phyloP scores from a whole-genome alignment of 1,284 basidiomycete genomes.

The Pyrrhoderma noxium region DNA sequence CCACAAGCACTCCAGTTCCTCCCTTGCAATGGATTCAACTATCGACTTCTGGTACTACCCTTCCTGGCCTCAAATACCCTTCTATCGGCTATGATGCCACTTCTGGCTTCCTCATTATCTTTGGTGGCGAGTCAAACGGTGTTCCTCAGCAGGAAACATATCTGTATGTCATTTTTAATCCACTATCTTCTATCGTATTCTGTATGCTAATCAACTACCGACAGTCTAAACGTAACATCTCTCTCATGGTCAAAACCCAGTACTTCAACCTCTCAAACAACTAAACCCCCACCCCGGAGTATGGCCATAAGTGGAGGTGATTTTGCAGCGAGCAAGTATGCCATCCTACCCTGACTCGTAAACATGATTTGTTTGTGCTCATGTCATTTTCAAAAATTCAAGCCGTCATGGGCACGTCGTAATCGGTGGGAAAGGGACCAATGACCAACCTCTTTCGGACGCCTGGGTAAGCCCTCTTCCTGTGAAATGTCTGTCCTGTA shows the following conservation, averaged over 20 bases:
- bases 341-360: conserved; percentile 18
- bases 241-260: conserved; percentile 54
- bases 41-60: conserved; percentile 43
- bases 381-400: conserved; percentile 17
- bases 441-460: conserved; percentile 49
- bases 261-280: conserved; percentile 38
- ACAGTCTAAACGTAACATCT: conserved; percentile 50
- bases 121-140: conserved; percentile 66
- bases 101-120: conserved; percentile 56
- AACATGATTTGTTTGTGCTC: conserved; percentile 8
- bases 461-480: conserved; percentile 47
- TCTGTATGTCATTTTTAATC: conserved; percentile 38
- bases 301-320: conserved; percentile 56
- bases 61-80: conserved; percentile 63
- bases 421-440: conserved; percentile 55
- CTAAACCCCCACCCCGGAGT: conserved; percentile 53
- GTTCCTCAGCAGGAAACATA: conserved; percentile 59
- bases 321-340: conserved; percentile 72
- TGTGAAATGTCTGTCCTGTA: not conserved
- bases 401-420: conserved; percentile 66
- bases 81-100: conserved; percentile 47
- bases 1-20: conserved; percentile 32
- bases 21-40: conserved; percentile 72
- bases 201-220: conserved; percentile 5
- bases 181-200: not conserved